Evolutionary conservation across 257 asterid species (phyloP).

Genomic region (Solanum ahanhuiri): DNA sequence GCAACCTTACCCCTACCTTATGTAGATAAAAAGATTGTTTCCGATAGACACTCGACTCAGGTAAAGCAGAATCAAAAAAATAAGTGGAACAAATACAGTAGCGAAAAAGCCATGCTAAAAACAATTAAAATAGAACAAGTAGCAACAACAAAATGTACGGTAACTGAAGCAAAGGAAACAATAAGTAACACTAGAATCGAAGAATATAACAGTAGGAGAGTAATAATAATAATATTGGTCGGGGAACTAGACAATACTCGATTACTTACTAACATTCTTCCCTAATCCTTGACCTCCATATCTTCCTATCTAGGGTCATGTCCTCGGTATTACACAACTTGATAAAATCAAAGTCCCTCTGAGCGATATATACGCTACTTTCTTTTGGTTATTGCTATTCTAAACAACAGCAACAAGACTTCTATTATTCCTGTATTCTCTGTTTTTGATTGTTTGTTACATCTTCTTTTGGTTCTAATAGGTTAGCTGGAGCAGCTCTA

Average conservation of each 20-base stretch:
- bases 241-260: not conserved
- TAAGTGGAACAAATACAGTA: not conserved
- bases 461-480: conserved; percentile 7
- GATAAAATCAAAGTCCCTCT: not conserved
- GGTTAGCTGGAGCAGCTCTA: conserved; percentile 48
- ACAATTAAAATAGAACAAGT: not conserved
- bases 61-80: not conserved
- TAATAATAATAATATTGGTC: not conserved
- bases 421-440: not conserved
- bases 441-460: not conserved
- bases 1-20: not conserved
- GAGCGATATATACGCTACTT: not conserved
- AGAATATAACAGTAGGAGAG: not conserved
- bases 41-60: not conserved
- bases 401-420: not conserved
- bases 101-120: not conserved
- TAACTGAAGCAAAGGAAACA: not conserved
- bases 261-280: not conserved
- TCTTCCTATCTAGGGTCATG: not conserved
- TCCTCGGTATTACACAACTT: not conserved
- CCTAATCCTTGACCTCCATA: not conserved
- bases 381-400: not conserved
- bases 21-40: not conserved
- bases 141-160: not conserved
- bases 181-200: not conserved